Percentiles rank a stretch among this genome's conserved stretches.
phyloP scores from a whole-genome alignment of 306 rosid genomes.

The Amphicarpaea edgeworthii region DNA sequence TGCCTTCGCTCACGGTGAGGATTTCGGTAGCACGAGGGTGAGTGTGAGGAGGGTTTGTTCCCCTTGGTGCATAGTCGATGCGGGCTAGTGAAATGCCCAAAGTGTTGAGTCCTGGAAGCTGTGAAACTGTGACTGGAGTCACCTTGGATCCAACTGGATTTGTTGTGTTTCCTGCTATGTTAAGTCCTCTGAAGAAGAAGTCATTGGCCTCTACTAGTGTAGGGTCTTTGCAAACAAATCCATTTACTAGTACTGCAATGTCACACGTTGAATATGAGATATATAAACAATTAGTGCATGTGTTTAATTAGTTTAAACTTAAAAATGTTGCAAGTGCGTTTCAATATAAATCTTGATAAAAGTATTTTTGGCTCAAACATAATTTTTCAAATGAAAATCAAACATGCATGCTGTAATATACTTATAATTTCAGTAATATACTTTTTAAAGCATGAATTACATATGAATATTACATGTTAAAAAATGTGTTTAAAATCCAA shows the following conservation, averaged over 20 bases:
- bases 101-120: neutral
- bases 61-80: neutral
- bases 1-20: neutral
- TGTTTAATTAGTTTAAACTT: too few relatives aligned
- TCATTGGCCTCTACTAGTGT: neutral
- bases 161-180: neutral
- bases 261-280: neutral
- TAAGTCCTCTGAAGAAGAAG: neutral
- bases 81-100: neutral
- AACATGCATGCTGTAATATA: too few relatives aligned
- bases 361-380: too few relatives aligned
- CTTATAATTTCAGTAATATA: too few relatives aligned
- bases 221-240: neutral
- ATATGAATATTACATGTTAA: too few relatives aligned
- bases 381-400: too few relatives aligned
- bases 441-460: too few relatives aligned
- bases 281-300: too few relatives aligned
- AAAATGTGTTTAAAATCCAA: too few relatives aligned
- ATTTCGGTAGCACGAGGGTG: neutral
- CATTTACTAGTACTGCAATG: neutral
- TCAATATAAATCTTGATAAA: too few relatives aligned
- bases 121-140: neutral
- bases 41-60: neutral
- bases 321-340: too few relatives aligned
- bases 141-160: neutral